These are phyloP conservation scores for Conticribra weissflogii DNA, from an alignment of 108 stramenopile species.

Conservation along the genomic window DNA sequence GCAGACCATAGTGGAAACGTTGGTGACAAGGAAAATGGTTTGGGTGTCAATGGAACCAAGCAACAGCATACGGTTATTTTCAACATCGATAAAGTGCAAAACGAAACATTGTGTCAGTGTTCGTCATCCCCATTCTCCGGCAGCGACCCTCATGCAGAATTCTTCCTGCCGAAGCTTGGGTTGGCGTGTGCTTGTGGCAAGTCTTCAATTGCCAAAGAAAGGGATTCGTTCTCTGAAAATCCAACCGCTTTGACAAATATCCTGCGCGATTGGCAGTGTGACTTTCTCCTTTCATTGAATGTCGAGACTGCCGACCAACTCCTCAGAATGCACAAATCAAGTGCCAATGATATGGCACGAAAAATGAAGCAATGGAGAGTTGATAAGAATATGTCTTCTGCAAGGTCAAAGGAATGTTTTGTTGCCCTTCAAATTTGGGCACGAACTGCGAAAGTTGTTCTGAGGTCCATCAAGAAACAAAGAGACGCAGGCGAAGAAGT, in stretches of 20 bases:
- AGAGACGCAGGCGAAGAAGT: conserved; percentile 26
- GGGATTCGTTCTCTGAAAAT: conserved; percentile 46
- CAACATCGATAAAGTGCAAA: conserved; percentile 36
- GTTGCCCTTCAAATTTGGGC: conserved; percentile 79
- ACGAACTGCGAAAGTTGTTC: conserved; percentile 65
- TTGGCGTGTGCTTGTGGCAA: conserved; percentile 75
- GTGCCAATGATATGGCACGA: conserved; percentile 41
- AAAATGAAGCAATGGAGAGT: conserved; percentile 63
- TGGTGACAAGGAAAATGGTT: conserved; percentile 38
- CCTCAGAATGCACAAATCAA: conserved; percentile 33
- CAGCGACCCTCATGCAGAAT: conserved; percentile 68
- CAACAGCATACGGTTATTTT: conserved; percentile 20
- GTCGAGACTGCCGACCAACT: conserved; percentile 50
- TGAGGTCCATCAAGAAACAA: conserved; percentile 70
- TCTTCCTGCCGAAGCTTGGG: conserved; percentile 78
- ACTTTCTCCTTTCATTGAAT: conserved; percentile 56
- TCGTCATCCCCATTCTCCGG: conserved; percentile 64
- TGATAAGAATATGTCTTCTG: conserved; percentile 48
- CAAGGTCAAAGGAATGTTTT: conserved; percentile 60
- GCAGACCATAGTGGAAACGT: neutral
- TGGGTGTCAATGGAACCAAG: neutral
- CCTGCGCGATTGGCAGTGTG: conserved; percentile 75
- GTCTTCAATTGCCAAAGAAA: conserved; percentile 6
- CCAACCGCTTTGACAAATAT: conserved; percentile 71
- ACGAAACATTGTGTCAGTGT: conserved; percentile 50